These are phyloP conservation scores for Suillus clintonianus DNA, from an alignment of 768 basidiomycete species.

Conservation along the genomic window DNA sequence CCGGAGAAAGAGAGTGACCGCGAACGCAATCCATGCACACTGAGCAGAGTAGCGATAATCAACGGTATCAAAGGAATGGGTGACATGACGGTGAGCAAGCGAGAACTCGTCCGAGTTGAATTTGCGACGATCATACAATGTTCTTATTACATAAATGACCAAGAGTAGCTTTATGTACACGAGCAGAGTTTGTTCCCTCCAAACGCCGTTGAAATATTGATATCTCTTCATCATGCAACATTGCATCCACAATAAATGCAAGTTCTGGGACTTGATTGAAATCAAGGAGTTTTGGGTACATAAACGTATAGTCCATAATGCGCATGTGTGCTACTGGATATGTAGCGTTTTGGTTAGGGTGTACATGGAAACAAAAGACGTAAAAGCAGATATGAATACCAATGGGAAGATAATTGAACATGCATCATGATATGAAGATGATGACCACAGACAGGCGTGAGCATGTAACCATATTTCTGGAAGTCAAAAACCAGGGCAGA, in stretches of 20 bases:
- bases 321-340: background rate
- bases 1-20: slow-evolving; percentile 78
- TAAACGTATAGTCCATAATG: background rate
- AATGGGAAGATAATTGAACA: background rate
- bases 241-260: background rate
- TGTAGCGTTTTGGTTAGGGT: background rate
- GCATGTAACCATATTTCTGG: background rate
- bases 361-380: background rate
- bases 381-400: background rate
- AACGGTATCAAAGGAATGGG: slow-evolving; percentile 44
- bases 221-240: too few species aligned
- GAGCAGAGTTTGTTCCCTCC: too few species aligned
- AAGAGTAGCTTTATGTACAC: background rate
- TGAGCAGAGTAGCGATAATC: slow-evolving; percentile 52
- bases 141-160: background rate
- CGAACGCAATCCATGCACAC: slow-evolving; percentile 69
- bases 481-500: background rate
- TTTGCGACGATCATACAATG: background rate
- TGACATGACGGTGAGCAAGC: background rate
- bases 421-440: background rate
- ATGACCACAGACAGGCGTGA: background rate
- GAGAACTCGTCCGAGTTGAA: background rate
- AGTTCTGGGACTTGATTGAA: background rate
- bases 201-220: too few species aligned
- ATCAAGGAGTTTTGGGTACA: background rate